Evolutionary conservation across 257 asterid genomes (phyloP).

Genomic region (Forsythia suspensa): DNA sequence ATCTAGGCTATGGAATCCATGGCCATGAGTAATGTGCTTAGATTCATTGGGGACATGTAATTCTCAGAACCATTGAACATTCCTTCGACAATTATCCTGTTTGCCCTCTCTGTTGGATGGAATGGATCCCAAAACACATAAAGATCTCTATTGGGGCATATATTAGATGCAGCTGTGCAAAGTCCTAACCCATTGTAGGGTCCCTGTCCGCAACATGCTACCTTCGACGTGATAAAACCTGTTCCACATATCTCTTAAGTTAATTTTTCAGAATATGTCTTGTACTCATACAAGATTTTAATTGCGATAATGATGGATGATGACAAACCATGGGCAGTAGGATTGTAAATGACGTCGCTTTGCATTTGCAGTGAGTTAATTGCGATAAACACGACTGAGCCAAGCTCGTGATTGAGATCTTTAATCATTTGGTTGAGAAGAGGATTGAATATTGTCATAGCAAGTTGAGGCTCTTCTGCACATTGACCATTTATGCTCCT

Average conservation of each 20-base stretch:
- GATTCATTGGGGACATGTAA: slow-evolving; percentile 58
- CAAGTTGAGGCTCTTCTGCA: slow-evolving; percentile 55
- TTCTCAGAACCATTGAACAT: slow-evolving; percentile 43
- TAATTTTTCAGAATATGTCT: not conserved
- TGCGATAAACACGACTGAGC: slow-evolving; percentile 53
- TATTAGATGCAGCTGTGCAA: slow-evolving; percentile 40
- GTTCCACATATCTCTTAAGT: not conserved
- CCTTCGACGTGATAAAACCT: slow-evolving; percentile 48
- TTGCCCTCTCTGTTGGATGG: slow-evolving; percentile 54
- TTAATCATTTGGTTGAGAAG: slow-evolving; percentile 48
- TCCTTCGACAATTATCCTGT: slow-evolving; percentile 38
- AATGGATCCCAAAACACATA: slow-evolving; percentile 60
- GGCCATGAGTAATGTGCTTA: slow-evolving; percentile 51
- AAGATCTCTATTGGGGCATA: slow-evolving; percentile 46
- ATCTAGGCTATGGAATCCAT: slow-evolving; percentile 36
- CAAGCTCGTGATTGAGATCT: slow-evolving; percentile 51
- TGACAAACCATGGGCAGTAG: slow-evolving; percentile 47
- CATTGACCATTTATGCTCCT: slow-evolving; percentile 59
- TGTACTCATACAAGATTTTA: not conserved
- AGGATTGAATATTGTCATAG: slow-evolving; percentile 53
- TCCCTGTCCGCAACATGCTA: slow-evolving; percentile 63
- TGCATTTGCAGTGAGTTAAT: slow-evolving; percentile 57
- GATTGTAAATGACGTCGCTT: slow-evolving; percentile 51
- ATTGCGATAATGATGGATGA: not conserved
- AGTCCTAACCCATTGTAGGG: slow-evolving; percentile 54